Evolutionary conservation across 169 alveolate genomes (phyloP).

Genomic region (Fabrea salina): DNA sequence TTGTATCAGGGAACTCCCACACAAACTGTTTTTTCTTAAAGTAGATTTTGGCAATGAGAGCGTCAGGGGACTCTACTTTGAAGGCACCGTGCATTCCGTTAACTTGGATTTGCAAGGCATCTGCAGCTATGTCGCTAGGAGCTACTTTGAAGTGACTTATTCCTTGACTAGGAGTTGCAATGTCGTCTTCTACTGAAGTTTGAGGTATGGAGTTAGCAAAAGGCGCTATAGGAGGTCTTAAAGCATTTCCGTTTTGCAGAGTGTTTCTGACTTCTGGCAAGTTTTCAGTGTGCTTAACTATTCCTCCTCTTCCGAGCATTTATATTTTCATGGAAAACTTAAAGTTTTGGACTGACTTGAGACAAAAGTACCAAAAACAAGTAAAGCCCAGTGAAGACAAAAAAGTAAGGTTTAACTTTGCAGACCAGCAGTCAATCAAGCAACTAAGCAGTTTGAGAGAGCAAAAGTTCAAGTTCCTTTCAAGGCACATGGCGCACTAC

Average conservation of each 20-base stretch:
- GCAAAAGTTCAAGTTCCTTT: too few species aligned
- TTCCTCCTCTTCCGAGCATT: constrained; percentile 28
- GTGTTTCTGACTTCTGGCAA: not conserved
- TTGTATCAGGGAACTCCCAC: constrained; percentile 19
- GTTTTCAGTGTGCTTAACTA: not conserved
- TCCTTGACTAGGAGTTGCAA: not conserved
- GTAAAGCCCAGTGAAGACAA: too few species aligned
- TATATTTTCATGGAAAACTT: too few species aligned
- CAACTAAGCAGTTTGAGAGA: too few species aligned
- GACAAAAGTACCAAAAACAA: too few species aligned
- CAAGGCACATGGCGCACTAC: too few species aligned
- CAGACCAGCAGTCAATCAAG: too few species aligned
- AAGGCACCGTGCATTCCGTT: not conserved
- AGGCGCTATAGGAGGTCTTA: not conserved
- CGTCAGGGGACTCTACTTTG: not conserved
- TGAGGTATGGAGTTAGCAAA: not conserved
- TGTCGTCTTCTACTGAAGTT: not conserved
- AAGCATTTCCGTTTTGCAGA: not conserved
- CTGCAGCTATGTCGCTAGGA: constrained; percentile 22
- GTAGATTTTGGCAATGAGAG: constrained; percentile 7
- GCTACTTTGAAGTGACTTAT: not conserved
- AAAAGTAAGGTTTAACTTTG: too few species aligned
- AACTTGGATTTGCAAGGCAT: not conserved
- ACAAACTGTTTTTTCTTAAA: constrained; percentile 20
- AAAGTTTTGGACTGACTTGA: too few species aligned